phyloP scores from a whole-genome alignment of 129 eudicot species.

The Tanacetum coccineum region DNA sequence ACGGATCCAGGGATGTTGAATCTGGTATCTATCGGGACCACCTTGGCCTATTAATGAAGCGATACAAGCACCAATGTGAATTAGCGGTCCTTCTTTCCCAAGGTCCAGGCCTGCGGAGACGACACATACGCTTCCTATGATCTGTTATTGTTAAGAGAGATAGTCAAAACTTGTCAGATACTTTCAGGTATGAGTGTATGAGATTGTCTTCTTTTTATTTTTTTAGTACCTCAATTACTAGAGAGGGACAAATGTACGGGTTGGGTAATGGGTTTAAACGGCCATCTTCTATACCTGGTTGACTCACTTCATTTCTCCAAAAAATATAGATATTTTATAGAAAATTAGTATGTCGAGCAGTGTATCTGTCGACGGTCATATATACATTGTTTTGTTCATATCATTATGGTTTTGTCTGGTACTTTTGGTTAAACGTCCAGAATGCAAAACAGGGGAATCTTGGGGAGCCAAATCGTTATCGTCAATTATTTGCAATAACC shows the following conservation, averaged over 20 bases:
- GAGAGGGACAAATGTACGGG: background rate
- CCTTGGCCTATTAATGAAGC: slow-evolving; percentile 93
- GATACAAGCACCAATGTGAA: slow-evolving; percentile 82
- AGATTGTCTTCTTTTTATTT: background rate
- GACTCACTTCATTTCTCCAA: too few species aligned
- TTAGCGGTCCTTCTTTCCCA: slow-evolving; percentile 97
- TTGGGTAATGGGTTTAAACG: background rate
- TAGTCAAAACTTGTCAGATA: slow-evolving; percentile 17
- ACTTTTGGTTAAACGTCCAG: background rate
- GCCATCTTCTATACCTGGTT: too few species aligned
- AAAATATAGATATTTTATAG: too few species aligned
- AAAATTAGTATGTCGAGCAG: background rate
- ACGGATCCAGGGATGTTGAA: slow-evolving; percentile 74
- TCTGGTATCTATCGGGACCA: slow-evolving; percentile 64
- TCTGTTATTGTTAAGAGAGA: slow-evolving; percentile 41
- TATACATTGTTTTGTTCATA: background rate
- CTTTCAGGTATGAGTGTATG: slow-evolving; percentile 8
- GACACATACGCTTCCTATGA: slow-evolving; percentile 88
- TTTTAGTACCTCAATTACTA: background rate
- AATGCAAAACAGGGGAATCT: background rate
- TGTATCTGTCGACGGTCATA: background rate
- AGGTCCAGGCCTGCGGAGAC: slow-evolving; percentile 88
- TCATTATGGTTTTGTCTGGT: background rate
- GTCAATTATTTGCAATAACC: background rate
- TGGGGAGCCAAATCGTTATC: background rate